Percentiles rank a stretch among this genome's conserved stretches.
Evolutionary conservation across 1,284 basidiomycete species (phyloP).

Genomic region (Papiliotrema laurentii): DNA sequence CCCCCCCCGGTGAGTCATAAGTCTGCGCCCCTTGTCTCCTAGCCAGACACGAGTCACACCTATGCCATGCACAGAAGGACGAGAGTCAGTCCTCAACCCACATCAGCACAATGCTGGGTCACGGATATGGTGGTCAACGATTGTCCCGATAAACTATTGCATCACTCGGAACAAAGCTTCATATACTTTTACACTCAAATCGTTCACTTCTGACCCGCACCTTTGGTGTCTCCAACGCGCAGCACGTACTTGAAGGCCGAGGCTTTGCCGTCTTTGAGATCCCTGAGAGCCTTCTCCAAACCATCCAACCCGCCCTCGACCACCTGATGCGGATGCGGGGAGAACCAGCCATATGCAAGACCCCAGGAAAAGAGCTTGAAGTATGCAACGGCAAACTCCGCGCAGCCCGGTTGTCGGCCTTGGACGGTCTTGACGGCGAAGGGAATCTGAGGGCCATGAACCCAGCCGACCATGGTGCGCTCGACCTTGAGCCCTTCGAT

Average conservation of each 20-base stretch:
- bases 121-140: too few relatives aligned
- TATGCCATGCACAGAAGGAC: too few relatives aligned
- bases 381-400: background rate
- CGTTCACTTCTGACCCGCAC: too few relatives aligned
- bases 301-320: background rate
- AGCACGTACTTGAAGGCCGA: background rate
- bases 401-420: background rate
- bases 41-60: too few relatives aligned
- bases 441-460: background rate
- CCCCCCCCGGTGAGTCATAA: too few relatives aligned
- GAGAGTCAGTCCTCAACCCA: too few relatives aligned
- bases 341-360: background rate
- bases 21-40: too few relatives aligned
- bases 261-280: background rate
- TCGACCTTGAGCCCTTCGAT: too few relatives aligned
- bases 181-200: too few relatives aligned
- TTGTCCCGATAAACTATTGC: too few relatives aligned
- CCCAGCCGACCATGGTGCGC: background rate
- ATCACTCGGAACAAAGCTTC: too few relatives aligned
- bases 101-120: too few relatives aligned
- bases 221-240: background rate
- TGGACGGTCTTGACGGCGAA: background rate
- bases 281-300: background rate
- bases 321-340: background rate
- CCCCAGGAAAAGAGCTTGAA: background rate